Base-by-base conservation (phyloP, 257 asterid genomes). In the Solanum verrucosum region DNA sequence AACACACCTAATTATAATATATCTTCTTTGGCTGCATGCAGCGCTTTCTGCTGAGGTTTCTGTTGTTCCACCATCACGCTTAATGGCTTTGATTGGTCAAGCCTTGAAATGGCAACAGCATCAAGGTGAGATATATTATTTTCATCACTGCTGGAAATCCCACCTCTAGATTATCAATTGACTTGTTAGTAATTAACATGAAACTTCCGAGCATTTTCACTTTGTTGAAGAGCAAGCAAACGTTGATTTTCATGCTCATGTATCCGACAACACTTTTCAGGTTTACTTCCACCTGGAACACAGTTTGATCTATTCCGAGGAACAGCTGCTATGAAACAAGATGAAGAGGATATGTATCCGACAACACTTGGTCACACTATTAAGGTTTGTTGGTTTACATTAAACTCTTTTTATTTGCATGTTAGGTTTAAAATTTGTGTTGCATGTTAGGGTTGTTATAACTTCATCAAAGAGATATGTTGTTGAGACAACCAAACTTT, bases 21-120 rank as follows among this genome's bases (percentile, higher is more conserved):
- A 63, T 79, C 68, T 68, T 86, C 74, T 88, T 91, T 84, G 90
- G 86, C 87, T 59, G 52, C 56, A 87, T 92, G 85, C 98, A 97
- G 99, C 96, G 81, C 90, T 97, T 87, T 94, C 98, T 35, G 92
- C 93, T n/a, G 99, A 97, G 93, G 99, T 97, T 87, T 97, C 99
- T n/a, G 99, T 97, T 87, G 99, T 97, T 87, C 99, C 99, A 87
- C 99, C 99, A 88, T 96, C 99, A 52, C 93, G 99, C 60, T 91
- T 97, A 89, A 97, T 94, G 96, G 98, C 99, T 92, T 91, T 97
- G 90, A 97, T 97, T 92, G 98, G 99, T 88, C 99, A 97, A 93
- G 96, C 99, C 92, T 89, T 97, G 91, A 97, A 97, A 93, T 97
- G 99, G 99, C 99, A 97, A 93, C 99, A 97, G 91, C 99, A 97